Evolutionary conservation across 306 rosid genomes (phyloP), one percentile per base, ranked within the genome.

Genomic region (Lithocarpus polystachyus): DNA sequence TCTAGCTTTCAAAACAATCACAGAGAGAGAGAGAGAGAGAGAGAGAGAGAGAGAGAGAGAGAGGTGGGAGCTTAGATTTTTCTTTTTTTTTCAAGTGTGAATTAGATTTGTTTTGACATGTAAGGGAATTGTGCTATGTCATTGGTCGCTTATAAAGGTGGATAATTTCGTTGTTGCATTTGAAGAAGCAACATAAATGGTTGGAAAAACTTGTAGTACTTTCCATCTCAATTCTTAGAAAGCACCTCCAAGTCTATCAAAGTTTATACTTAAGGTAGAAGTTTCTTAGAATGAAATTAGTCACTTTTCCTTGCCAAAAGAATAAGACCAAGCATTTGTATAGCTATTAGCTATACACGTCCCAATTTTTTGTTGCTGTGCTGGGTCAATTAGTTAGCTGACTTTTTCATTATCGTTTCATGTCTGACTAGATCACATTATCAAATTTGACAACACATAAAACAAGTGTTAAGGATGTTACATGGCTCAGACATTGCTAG

Each of bases 131-230:
- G 71, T 40, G 53, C 56, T 78, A 74, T 29, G 57, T 74, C 33
- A 74, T 28, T 48, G 71, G 45, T 73, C 11, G 73, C 85, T 83
- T 82, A 87, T 85, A 83, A 31, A 79, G 79, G 62, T 53, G 59
- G 75, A 12, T 68, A 28, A 81, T 75, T 18, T 56, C 45, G 62
- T 10, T 73, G 82, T 53, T 79, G 79, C 54, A 79, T 35, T 56
- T 13, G 33, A 68, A 77, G 75, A 83, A 77, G 83, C 71, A 88
- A 64, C 70, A 82, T 71, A 86, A 52, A 64, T 31, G 73, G 86
- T 65, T 82, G 92, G 89, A 84, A 83, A 89, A 91, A 89, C 99
- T 92, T 94, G 93, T 78, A 73, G 80, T 77, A 82, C 48, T 85
- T 76, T 75, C 74, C 75, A 86, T 77, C 70, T 82, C 80, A 17